Percentiles rank a stretch among this genome's conserved stretches.
Evolutionary conservation across 2,329 filamentous ascomycete species (phyloP).

Genomic region (Hysterium pulicare): DNA sequence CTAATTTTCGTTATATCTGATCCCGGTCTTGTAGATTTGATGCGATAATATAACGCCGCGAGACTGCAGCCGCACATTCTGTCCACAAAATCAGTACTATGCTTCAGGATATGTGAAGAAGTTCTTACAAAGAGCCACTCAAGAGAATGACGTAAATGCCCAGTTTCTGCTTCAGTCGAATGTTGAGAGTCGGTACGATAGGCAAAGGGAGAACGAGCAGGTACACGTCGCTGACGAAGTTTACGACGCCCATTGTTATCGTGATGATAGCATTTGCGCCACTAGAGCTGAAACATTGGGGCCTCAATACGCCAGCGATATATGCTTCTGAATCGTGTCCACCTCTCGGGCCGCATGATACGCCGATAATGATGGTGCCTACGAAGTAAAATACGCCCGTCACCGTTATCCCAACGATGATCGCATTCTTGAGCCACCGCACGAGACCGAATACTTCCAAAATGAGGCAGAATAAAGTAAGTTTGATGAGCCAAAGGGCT

Average conservation of each 20-base stretch:
- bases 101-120: too few species aligned
- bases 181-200: slow-evolving; percentile 7
- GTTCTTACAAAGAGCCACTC: slow-evolving; percentile 13
- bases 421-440: slow-evolving; percentile 18
- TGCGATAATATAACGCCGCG: slow-evolving; percentile 13
- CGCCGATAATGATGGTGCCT: slow-evolving; percentile 15
- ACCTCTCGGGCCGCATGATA: slow-evolving; percentile 15
- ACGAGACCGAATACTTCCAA: slow-evolving; percentile 11
- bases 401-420: slow-evolving; percentile 13
- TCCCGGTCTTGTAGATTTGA: slow-evolving; percentile 12
- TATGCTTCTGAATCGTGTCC: slow-evolving; percentile 12
- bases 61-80: slow-evolving; percentile 16
- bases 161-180: slow-evolving; percentile 12
- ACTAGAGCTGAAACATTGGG: slow-evolving; percentile 10
- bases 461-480: slow-evolving; percentile 16
- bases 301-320: slow-evolving; percentile 12
- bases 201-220: slow-evolving; percentile 12
- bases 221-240: slow-evolving; percentile 13
- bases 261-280: slow-evolving; percentile 11
- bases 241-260: slow-evolving; percentile 10
- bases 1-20: slow-evolving; percentile 17
- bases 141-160: slow-evolving; percentile 12
- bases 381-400: slow-evolving; percentile 15
- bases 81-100: too few species aligned
- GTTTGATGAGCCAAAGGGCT: slow-evolving; percentile 18